These are phyloP conservation scores for Nakaseomyces sp. DNA, from an alignment of 1,139 yeast genomes.

Conservation along the genomic window DNA sequence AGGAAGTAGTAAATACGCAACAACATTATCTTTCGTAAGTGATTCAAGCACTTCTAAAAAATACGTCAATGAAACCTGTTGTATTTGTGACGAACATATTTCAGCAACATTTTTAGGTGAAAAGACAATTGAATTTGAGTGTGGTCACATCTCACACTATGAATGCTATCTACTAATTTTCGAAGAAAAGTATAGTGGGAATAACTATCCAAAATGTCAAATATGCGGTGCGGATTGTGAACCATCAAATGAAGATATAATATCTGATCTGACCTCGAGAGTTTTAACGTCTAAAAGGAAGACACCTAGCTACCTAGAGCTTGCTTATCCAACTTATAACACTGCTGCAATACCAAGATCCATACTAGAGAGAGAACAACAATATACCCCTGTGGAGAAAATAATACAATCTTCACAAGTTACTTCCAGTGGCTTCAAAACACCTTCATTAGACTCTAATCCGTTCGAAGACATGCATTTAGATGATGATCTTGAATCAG, in stretches of 20 bases:
- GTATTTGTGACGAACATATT: slow-evolving; percentile 33
- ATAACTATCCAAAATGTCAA: slow-evolving; percentile 22
- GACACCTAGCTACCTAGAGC: background rate
- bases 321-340: slow-evolving; percentile 17
- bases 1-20: slow-evolving; percentile 10
- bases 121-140: slow-evolving; percentile 30
- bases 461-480: slow-evolving; percentile 6
- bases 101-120: slow-evolving; percentile 30
- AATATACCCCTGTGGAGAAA: slow-evolving; percentile 24
- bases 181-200: slow-evolving; percentile 11
- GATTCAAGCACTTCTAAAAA: slow-evolving; percentile 18
- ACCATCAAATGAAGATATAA: slow-evolving; percentile 24
- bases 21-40: slow-evolving; percentile 5
- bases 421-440: slow-evolving; percentile 23
- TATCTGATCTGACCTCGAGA: slow-evolving; percentile 22
- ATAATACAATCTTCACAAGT: slow-evolving; percentile 26
- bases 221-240: slow-evolving; percentile 20
- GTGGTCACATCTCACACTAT: slow-evolving; percentile 29
- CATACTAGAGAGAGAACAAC: slow-evolving; percentile 2
- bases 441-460: slow-evolving; percentile 6
- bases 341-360: slow-evolving; percentile 10
- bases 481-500: background rate
- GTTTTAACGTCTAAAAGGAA: slow-evolving; percentile 12
- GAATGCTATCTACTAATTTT: slow-evolving; percentile 22
- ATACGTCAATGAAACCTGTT: slow-evolving; percentile 27